Conservation (phyloP, 2,329 filamentous ascomycete species). For the Cladosporium austrohemisphaericum region DNA sequence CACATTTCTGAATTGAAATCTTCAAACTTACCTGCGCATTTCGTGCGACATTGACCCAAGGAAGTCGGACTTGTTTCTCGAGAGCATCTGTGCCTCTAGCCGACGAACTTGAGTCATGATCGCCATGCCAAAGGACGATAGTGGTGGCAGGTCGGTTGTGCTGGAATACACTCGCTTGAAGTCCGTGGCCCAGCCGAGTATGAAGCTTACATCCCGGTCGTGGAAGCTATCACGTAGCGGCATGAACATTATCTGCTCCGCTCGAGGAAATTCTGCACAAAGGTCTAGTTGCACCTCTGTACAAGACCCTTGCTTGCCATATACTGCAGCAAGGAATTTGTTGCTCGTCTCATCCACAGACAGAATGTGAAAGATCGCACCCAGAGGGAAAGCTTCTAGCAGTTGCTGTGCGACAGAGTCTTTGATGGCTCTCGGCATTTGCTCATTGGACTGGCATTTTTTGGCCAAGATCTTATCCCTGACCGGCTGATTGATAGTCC, state of each 20-base stretch:
- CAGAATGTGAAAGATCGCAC: constrained; percentile 1
- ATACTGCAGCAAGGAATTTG: background rate
- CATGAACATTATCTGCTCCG: constrained; percentile 40
- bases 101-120: constrained; percentile 56
- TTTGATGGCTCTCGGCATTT: background rate
- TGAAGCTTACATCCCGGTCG: constrained; percentile 44
- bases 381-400: background rate
- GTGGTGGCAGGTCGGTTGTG: constrained; percentile 28
- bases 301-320: background rate
- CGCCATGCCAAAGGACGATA: constrained; percentile 49
- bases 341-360: background rate
- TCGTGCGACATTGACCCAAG: constrained; percentile 42
- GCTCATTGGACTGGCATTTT: background rate
- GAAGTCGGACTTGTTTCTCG: constrained; percentile 38
- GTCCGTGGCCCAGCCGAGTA: constrained; percentile 41
- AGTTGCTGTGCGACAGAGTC: background rate
- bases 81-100: constrained; percentile 47
- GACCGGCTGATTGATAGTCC: background rate
- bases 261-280: constrained; percentile 6
- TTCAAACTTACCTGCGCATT: no score
- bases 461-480: background rate
- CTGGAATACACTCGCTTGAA: constrained; percentile 34
- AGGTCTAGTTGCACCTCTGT: background rate
- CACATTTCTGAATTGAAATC: no score
- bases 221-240: constrained; percentile 47